Base-by-base conservation (phyloP, 139 green algal species). In the Micractinium conductrix region DNA sequence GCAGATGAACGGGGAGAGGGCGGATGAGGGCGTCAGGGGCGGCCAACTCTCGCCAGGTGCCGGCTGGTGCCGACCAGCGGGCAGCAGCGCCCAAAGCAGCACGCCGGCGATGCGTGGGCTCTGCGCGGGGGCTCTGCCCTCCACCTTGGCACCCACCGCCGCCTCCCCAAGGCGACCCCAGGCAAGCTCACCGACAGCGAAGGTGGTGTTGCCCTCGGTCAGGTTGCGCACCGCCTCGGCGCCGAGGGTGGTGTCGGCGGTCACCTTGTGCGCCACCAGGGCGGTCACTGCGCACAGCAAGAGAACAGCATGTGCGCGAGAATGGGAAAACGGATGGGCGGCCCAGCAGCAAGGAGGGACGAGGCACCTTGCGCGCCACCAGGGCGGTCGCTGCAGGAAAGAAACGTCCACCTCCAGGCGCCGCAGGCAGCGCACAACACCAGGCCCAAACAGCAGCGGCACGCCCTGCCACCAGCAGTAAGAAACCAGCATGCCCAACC, bases 161-260 rank as follows among this genome's bases (percentile, higher is more conserved):
- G 28, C 62, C 7, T 37, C 62, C 62, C 19, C 55, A 63, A 22
- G 28, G 55, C 55, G 9, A 63, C 16, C 7, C 4, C 63, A 70
- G 63, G n/a, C 63, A 9, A 24, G 19, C 50, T n/a, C 35, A 80
- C 80, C 83, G 19, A 78, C 53, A 8, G 80, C n/a, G 37, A 84
- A 85, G 38, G 83, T 84, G 65, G 81, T 84, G 53, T 53, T 65
- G 70, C 35, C 50, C 22, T 30, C 28, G 38, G 21, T 30, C 40
- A 90, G 65, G 71, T 86, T 71, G 26, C 63, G 70, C 38, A 63
- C 69, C 53, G 92, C 83, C 85, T 93, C 89, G 37, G 87, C 89
- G 76, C 84, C 90, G 12, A 87, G 45, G 63, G 84, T 81, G 68
- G 74, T 50, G 83, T 85, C 71, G 37, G 78, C n/a, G 67, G 44